phyloP scores from a whole-genome alignment of 495 filamentous ascomycete genomes.

The Apodospora peruviana region DNA sequence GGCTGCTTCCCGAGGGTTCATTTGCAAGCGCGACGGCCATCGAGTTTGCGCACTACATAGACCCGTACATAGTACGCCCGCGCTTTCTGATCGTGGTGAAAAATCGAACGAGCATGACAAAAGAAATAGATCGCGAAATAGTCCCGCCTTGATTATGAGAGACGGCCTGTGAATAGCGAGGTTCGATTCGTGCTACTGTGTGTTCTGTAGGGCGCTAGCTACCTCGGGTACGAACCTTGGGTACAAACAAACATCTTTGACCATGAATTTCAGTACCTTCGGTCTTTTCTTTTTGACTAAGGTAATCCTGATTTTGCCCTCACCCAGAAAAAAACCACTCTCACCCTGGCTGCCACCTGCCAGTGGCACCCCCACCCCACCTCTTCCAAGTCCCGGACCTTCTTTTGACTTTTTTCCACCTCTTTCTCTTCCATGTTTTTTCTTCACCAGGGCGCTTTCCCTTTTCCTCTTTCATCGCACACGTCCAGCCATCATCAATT shows the following conservation, averaged over 20 bases:
- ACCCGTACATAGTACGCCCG: too few relatives aligned
- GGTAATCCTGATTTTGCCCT: slow-evolving; percentile 4
- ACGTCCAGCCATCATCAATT: not conserved
- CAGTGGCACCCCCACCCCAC: slow-evolving; percentile 9
- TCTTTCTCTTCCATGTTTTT: slow-evolving; percentile 14
- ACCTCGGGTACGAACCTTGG: not conserved
- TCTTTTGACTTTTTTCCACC: slow-evolving; percentile 17
- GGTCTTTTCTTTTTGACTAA: slow-evolving; percentile 1
- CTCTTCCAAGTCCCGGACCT: not conserved
- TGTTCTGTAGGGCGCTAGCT: too few relatives aligned
- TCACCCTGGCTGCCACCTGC: slow-evolving; percentile 20
- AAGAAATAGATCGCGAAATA: too few relatives aligned
- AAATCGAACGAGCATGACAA: too few relatives aligned
- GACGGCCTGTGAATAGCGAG: too few relatives aligned
- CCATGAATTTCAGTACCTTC: not conserved
- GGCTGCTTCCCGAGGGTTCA: not conserved
- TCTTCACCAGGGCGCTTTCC: slow-evolving; percentile 11
- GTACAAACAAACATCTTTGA: not conserved
- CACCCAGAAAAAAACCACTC: too few relatives aligned
- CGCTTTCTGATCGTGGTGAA: too few relatives aligned
- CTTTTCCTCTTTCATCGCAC: not conserved
- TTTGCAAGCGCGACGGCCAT: too few relatives aligned
- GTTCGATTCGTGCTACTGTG: too few relatives aligned
- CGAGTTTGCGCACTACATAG: too few relatives aligned
- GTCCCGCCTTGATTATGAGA: too few relatives aligned